Conservation (phyloP, 768 basidiomycete species). For the Rhodotorula graminis region DNA sequence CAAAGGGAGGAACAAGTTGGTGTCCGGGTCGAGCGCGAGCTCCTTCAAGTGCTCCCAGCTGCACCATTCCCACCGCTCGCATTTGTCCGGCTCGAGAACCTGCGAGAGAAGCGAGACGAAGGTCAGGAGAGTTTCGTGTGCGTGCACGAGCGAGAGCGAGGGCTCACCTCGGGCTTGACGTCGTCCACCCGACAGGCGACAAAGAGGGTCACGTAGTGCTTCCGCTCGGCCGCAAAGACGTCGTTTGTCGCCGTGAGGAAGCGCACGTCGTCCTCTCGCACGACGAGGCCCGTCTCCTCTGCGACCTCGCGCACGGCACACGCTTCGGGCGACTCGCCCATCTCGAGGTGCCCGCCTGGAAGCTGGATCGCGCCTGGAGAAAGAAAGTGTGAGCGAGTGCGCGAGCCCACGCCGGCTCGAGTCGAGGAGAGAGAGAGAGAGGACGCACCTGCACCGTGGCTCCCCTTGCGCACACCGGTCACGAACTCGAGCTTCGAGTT, state of each 20-base stretch:
- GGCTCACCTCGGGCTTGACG: constrained; percentile 11
- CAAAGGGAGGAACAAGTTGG: constrained; percentile 20
- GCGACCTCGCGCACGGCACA: constrained; percentile 31
- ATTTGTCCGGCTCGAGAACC: constrained; percentile 35
- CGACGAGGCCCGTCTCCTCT: constrained; percentile 33
- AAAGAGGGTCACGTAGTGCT: constrained; percentile 40
- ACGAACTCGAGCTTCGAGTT: constrained; percentile 6
- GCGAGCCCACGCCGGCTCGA: background rate
- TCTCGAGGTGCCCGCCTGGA: constrained; percentile 37
- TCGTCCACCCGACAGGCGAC: background rate
- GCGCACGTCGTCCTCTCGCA: background rate
- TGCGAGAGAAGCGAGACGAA: background rate
- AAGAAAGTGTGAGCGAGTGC: no score
- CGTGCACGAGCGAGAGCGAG: background rate
- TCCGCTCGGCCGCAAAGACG: constrained; percentile 13
- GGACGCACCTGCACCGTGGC: constrained; percentile 32
- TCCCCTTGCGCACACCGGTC: constrained; percentile 31
- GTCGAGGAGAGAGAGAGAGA: background rate
- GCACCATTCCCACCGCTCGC: constrained; percentile 27
- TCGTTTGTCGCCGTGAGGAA: constrained; percentile 35
- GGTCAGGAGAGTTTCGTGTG: background rate
- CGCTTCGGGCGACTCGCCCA: constrained; percentile 24
- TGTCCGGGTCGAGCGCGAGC: background rate
- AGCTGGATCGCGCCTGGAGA: constrained; percentile 26
- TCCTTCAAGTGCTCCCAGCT: constrained; percentile 11